Base-by-base conservation (phyloP, 2,329 filamentous ascomycete species). In the Shiraia bambusicola region DNA sequence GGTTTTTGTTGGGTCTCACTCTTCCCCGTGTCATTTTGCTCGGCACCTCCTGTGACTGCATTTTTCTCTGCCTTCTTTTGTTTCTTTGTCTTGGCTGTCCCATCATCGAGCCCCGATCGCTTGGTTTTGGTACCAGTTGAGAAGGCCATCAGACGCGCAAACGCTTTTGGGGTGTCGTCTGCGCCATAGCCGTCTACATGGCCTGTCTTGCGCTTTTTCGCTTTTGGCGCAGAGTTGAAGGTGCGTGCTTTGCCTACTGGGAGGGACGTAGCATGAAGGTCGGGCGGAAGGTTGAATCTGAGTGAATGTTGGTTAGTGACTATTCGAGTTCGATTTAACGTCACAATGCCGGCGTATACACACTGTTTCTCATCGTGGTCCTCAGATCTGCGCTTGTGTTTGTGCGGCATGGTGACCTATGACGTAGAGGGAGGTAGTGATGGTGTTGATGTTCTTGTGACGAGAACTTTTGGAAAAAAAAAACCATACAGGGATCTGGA, bases 101-200 rank as follows among this genome's bases (percentile, higher is more conserved):
- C 87, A 50, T 93, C 81, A 62, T 95, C 86, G 7, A 94, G 74
- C 6, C 85, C 83, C 4, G 77, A 76, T 16, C 58, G 63, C 31
- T 63, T 65, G 60, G 82, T 83, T 3, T 24, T 28, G 15, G 71
- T 72, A n/a, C 81, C 77, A 12, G 74, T 69, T 28, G 84, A 80
- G 52, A 83, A 80, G 25, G 87, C 82, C 87, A 97, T 93, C 49
- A 97, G 72, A 10, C 90, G 83, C 48, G 82, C 81, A 69, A 98
- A 98, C 1, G 87, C 88, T 54, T 88, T 86, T 0, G 93, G 93
- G 1, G 87, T 91, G 70, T 97, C 93, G 65, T 95, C 84, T 28
- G 79, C 68, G 26, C 74, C 70, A 76, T 83, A 71, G 71, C 72
- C 63, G 69, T 76, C 58, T 28, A 63, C 37, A 72, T 80, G 59